These are phyloP conservation scores for Rhizopogon vesiculosus DNA, from an alignment of 768 basidiomycete species.

Conservation along the genomic window DNA sequence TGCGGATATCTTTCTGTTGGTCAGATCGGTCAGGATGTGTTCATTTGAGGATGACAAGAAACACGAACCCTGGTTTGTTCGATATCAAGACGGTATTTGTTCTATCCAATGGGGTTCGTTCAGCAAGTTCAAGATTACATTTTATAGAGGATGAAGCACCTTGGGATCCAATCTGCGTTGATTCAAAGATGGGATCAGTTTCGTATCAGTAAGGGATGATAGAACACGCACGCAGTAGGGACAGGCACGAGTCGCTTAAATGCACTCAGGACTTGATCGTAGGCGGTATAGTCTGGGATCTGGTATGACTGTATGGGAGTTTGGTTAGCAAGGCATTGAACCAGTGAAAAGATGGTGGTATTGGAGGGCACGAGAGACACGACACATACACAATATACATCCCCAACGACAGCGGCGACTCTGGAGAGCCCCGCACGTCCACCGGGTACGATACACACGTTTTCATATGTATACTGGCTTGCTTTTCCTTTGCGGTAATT, in stretches of 20 bases:
- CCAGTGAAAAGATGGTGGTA: not conserved
- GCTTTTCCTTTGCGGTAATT: slow-evolving; percentile 78
- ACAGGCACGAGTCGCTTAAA: slow-evolving; percentile 90
- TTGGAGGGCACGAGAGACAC: too few species aligned
- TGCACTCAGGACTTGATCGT: slow-evolving; percentile 77
- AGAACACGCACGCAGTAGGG: slow-evolving; percentile 68
- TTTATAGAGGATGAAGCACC: slow-evolving; percentile 18
- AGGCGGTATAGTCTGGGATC: slow-evolving; percentile 89
- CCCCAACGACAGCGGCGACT: slow-evolving; percentile 87
- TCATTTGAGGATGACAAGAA: not conserved
- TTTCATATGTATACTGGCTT: slow-evolving; percentile 88
- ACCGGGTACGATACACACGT: slow-evolving; percentile 93
- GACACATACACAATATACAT: slow-evolving; percentile 70
- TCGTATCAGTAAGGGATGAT: not conserved
- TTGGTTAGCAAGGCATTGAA: not conserved
- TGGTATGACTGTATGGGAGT: slow-evolving; percentile 63
- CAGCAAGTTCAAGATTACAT: not conserved
- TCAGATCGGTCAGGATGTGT: not conserved
- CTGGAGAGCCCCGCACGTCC: slow-evolving; percentile 88
- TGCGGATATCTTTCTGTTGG: slow-evolving; percentile 67
- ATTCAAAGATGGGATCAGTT: slow-evolving; percentile 3
- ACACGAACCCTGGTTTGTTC: slow-evolving; percentile 63
- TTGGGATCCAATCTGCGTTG: slow-evolving; percentile 39
- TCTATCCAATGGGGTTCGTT: slow-evolving; percentile 25
- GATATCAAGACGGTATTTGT: slow-evolving; percentile 74